Evolutionary conservation across 2,329 filamentous ascomycete species (phyloP).

Genomic region (Clarireedia monteithiana): DNA sequence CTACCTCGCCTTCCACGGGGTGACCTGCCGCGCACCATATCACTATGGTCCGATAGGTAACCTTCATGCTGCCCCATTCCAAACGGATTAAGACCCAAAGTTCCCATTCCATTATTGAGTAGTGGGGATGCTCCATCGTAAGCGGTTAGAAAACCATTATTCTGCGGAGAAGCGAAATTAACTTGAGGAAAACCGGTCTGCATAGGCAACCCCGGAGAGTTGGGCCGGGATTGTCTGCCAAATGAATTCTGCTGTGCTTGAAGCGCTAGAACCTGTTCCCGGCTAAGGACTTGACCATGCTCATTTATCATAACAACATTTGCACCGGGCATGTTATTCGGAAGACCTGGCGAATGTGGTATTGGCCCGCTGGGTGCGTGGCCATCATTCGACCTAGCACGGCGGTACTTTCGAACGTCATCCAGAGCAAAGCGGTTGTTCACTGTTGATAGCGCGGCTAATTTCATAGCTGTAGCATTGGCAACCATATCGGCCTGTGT

Average conservation of each 20-base stretch:
- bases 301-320: constrained; percentile 94
- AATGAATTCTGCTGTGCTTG: constrained; percentile 55
- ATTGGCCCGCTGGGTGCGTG: constrained; percentile 49
- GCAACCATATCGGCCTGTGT: constrained; percentile 93
- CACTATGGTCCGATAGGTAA: constrained; percentile 89
- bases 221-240: constrained; percentile 74
- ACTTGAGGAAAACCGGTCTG: constrained; percentile 59
- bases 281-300: constrained; percentile 76
- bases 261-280: constrained; percentile 76
- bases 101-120: constrained; percentile 63
- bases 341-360: constrained; percentile 59
- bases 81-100: constrained; percentile 65
- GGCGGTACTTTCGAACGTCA: constrained; percentile 92
- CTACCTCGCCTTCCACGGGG: constrained; percentile 87
- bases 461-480: constrained; percentile 97
- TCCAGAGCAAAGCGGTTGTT: constrained; percentile 97
- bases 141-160: constrained; percentile 87
- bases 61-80: constrained; percentile 66
- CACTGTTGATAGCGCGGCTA: constrained; percentile 91
- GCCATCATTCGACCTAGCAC: constrained; percentile 81
- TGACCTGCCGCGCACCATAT: constrained; percentile 82
- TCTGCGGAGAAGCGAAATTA: constrained; percentile 80
- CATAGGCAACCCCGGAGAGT: constrained; percentile 80
- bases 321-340: constrained; percentile 56
- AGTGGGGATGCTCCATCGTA: constrained; percentile 70